phyloP scores from a whole-genome alignment of 805 yeast genomes.

The Saturnispora saitoi region DNA sequence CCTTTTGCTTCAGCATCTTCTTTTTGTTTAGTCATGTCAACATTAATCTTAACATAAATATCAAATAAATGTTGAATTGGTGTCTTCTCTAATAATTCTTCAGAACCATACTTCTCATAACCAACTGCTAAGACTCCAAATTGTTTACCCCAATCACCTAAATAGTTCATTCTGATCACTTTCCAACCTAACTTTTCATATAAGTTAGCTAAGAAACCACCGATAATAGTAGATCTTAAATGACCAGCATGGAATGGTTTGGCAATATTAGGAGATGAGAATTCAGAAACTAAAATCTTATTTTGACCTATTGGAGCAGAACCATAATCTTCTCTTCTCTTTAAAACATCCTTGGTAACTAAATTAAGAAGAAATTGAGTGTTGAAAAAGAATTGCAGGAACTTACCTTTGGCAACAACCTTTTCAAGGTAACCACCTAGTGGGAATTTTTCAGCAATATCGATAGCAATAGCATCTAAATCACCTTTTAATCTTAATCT shows the following conservation, averaged over 20 bases:
- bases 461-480: conserved; percentile 62
- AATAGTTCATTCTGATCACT: conserved; percentile 85
- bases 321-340: conserved; percentile 59
- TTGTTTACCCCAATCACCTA: conserved; percentile 99
- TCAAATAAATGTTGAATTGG: conserved; percentile 94
- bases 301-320: conserved; percentile 62
- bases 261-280: conserved; percentile 97
- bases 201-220: conserved; percentile 86
- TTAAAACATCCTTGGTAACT: conserved; percentile 62
- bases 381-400: conserved; percentile 80
- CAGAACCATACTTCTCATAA: conserved; percentile 75
- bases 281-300: conserved; percentile 73
- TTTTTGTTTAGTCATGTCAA: conserved; percentile 59
- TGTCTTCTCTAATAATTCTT: conserved; percentile 57
- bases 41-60: conserved; percentile 82
- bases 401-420: conserved; percentile 81
- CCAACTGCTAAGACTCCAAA: conserved; percentile 95
- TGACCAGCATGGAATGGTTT: conserved; percentile 99
- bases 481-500: conserved; percentile 80
- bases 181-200: conserved; percentile 89
- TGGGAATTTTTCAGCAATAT: conserved; percentile 75
- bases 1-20: conserved; percentile 45
- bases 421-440: conserved; percentile 57
- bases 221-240: conserved; percentile 93
- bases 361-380: conserved; percentile 56